These are phyloP conservation scores for Drosera spatulata DNA, from an alignment of 179 eudicot genomes.

Conservation along the genomic window DNA sequence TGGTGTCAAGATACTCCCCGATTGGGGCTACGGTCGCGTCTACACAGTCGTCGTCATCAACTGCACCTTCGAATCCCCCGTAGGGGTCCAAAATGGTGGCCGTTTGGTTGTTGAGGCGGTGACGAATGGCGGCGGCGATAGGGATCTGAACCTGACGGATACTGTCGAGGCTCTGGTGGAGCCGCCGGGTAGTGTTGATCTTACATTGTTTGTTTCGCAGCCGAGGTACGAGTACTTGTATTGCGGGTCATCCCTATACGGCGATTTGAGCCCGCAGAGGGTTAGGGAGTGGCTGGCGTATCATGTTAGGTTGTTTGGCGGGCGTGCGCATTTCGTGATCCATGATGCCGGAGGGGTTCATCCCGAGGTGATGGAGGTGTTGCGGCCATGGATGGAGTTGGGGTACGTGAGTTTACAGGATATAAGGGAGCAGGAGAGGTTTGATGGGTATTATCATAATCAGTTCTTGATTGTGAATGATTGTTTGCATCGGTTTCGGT, in stretches of 20 bases:
- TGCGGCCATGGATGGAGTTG: constrained; percentile 71
- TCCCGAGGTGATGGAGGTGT: constrained; percentile 41
- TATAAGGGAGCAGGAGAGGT: constrained; percentile 56
- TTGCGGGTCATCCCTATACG: constrained; percentile 72
- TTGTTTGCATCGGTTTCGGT: constrained; percentile 61
- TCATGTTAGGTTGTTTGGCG: constrained; percentile 55
- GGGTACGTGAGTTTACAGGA: constrained; percentile 69
- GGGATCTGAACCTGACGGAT: constrained; percentile 20
- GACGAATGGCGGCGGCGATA: constrained; percentile 41
- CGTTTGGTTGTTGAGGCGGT: constrained; percentile 33
- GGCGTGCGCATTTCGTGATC: constrained; percentile 58
- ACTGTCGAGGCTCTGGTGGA: constrained; percentile 35
- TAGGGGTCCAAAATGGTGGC: constrained; percentile 30
- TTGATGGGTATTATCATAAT: constrained; percentile 86
- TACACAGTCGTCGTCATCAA: constrained; percentile 61
- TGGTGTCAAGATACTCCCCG: constrained; percentile 47
- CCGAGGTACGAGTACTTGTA: constrained; percentile 63
- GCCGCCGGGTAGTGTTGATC: constrained; percentile 14
- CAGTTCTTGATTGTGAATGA: constrained; percentile 76
- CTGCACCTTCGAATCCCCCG: constrained; percentile 48
- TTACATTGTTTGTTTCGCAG: constrained; percentile 8
- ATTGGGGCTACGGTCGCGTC: constrained; percentile 83
- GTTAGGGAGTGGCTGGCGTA: constrained; percentile 81
- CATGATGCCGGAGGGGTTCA: constrained; percentile 82
- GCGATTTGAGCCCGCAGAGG: constrained; percentile 61